Evolutionary conservation across 2,329 filamentous ascomycete genomes (phyloP).

Genomic region (Aureobasidium pullulans): DNA sequence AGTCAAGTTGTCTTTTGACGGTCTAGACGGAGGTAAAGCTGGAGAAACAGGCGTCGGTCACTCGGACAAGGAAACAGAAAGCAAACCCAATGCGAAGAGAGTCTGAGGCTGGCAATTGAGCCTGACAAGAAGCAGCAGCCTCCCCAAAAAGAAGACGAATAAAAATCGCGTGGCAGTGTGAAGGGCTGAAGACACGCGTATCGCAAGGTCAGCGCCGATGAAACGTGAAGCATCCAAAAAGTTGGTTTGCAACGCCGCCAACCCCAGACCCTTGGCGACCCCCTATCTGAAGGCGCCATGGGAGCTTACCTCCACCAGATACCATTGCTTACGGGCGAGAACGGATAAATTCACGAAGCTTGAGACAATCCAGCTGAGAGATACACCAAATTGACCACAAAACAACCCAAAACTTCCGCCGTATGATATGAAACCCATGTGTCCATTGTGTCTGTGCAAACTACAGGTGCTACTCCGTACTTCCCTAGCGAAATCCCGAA

Average conservation of each 20-base stretch:
- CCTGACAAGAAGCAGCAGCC: background rate
- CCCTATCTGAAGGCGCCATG: background rate
- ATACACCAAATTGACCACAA: background rate
- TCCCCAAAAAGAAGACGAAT: background rate
- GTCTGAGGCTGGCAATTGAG: background rate
- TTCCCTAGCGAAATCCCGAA: background rate
- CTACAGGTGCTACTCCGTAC: background rate
- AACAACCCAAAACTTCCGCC: background rate
- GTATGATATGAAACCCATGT: background rate
- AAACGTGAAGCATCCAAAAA: background rate
- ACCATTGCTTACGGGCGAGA: background rate
- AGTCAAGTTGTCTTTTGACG: background rate
- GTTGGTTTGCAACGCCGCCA: background rate
- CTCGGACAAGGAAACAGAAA: background rate
- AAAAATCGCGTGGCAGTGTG: slow-evolving; percentile 4
- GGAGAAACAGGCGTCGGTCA: background rate
- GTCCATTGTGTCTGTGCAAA: background rate
- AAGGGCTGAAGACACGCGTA: slow-evolving; percentile 3
- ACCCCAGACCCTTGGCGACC: slow-evolving; percentile 7
- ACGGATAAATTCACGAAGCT: background rate
- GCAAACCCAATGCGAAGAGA: background rate
- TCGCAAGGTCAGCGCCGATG: background rate
- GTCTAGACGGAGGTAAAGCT: background rate
- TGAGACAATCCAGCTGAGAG: background rate
- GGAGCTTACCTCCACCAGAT: background rate